Evolutionary conservation across 164 flowering plant genomes (phyloP), one percentile per base, ranked within the genome.

Genomic region (Dillenia suffruticosa): DNA sequence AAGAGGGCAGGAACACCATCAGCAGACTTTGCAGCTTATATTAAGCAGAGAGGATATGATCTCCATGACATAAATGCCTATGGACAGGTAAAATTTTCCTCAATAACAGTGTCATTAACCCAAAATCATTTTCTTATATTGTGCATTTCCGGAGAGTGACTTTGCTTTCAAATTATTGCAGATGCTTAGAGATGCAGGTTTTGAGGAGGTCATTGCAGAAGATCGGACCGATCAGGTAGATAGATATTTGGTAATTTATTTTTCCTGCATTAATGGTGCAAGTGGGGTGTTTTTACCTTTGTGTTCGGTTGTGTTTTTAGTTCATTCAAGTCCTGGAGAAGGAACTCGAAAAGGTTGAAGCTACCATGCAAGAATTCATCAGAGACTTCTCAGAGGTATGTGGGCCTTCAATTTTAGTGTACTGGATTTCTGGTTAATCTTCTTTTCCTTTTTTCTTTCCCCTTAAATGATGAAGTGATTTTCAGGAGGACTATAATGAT

Each of bases 131-230:
- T 19, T 32, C 5, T 32, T 32, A 32, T 32, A 32, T 32, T 32
- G 40, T 32, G 40, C 40, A 32, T 32, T 32, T 32, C 40, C 5
- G 40, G 40, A 32, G 40, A 32, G 7, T 32, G 40, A 32, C 0
- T 0, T 32, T 45, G 10, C 17, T 62, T 53, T 17, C 10, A 40
- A 56, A 63, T 26, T 24, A 66, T 14, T 12, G 7, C 81, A 95
- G 99, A 95, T 95, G 97, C 99, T 95, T 10, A 74, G 67, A 60
- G 95, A 95, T 76, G 99, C 99, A 74, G 99, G 99, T 51, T 95
- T 92, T 72, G 54, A 61, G 51, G 88, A 87, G n/a, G 97, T 95
- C 17, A 66, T 80, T 60, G 94, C 98, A 14, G 98, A 92, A 74
- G 97, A 95, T 69, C 79, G 98, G 56, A 95, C 99, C 19, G 80